Evolutionary conservation across 2,329 filamentous ascomycete species (phyloP).

Genomic region (Calonectria hawksworthii): DNA sequence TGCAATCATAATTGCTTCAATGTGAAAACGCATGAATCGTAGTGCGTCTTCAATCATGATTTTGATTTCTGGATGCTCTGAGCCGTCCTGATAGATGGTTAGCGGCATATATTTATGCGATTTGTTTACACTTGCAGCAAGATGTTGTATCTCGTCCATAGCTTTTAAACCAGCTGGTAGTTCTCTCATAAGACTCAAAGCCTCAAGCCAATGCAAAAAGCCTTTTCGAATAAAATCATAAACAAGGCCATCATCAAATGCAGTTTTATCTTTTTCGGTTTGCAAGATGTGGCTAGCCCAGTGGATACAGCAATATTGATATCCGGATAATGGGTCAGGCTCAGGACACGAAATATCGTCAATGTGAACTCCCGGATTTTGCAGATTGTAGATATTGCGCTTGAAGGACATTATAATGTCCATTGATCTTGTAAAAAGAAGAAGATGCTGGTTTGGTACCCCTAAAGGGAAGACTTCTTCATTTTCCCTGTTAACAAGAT

Average conservation of each 20-base stretch:
- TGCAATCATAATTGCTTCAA: not conserved
- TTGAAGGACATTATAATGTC: constrained; percentile 47
- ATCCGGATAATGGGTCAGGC: constrained; percentile 28
- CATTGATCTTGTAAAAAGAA: constrained; percentile 53
- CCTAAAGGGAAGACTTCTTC: constrained; percentile 49
- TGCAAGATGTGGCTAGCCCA: constrained; percentile 38
- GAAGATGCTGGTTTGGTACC: constrained; percentile 41
- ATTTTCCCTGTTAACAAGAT: constrained; percentile 46
- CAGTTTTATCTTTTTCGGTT: too few relatives aligned
- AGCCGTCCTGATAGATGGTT: not conserved
- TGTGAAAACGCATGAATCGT: not conserved
- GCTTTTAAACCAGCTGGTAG: not conserved
- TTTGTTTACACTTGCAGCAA: not conserved
- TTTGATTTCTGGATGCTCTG: not conserved
- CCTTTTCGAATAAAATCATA: not conserved
- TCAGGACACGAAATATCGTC: constrained; percentile 22
- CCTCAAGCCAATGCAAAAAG: constrained; percentile 59
- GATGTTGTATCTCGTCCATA: not conserved
- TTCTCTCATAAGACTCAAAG: constrained; percentile 52
- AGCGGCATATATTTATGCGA: too few relatives aligned
- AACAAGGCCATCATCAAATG: not conserved
- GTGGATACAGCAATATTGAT: constrained; percentile 38
- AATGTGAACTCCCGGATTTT: constrained; percentile 24
- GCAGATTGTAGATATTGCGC: constrained; percentile 54
- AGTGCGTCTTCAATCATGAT: not conserved